phyloP scores from a whole-genome alignment of 345 rosid species.

The Salix koriyanagi region DNA sequence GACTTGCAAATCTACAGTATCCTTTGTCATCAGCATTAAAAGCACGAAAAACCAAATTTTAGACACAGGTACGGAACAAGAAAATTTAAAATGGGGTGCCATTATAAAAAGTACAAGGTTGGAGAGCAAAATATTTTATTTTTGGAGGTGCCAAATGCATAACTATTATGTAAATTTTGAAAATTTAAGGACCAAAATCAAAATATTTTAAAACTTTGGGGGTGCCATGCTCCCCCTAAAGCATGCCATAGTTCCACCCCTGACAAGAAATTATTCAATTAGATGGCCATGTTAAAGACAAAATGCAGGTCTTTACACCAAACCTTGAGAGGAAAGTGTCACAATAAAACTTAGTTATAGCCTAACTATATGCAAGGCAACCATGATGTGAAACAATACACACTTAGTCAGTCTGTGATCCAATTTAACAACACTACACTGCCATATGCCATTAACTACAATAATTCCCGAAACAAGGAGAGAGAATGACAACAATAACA shows the following conservation, averaged over 20 bases:
- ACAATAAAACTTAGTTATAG: neutral
- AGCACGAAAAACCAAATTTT: neutral
- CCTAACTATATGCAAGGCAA: neutral
- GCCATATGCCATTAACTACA: neutral
- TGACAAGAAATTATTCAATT: neutral
- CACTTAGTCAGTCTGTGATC: neutral
- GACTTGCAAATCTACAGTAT: neutral
- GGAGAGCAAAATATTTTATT: too few relatives aligned
- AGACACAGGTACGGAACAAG: too few relatives aligned
- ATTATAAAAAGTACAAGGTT: too few relatives aligned
- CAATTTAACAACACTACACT: neutral
- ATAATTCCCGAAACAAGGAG: neutral
- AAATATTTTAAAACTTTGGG: too few relatives aligned
- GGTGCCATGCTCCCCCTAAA: too few relatives aligned
- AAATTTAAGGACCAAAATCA: too few relatives aligned
- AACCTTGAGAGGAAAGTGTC: neutral
- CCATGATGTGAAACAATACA: neutral
- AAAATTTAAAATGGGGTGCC: too few relatives aligned
- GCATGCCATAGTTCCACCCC: too few relatives aligned
- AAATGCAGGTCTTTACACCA: neutral
- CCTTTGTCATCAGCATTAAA: neutral
- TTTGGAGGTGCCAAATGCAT: too few relatives aligned
- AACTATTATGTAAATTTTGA: too few relatives aligned
- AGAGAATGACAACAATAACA: neutral
- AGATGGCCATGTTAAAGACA: neutral